Percentiles rank a stretch among this genome's conserved stretches.
These are phyloP conservation scores for Corymbia calophylla DNA, from an alignment of 441 rosid species.

Conservation along the genomic window DNA sequence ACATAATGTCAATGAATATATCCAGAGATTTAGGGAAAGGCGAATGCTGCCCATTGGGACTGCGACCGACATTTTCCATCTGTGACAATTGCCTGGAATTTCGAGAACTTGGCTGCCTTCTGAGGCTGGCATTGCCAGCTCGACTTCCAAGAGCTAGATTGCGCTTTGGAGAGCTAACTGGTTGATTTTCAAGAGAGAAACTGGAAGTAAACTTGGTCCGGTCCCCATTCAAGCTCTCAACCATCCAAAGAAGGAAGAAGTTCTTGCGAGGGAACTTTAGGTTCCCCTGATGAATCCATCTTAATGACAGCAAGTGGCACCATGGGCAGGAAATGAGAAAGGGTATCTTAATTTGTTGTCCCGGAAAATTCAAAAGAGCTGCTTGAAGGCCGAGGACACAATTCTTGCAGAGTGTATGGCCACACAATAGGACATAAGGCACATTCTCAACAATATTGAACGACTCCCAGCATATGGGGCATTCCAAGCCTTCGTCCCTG, in stretches of 20 bases:
- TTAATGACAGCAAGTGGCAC: constrained; percentile 17
- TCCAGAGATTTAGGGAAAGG: constrained; percentile 14
- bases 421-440: constrained; percentile 16
- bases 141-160: background rate
- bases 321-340: constrained; percentile 23
- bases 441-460: constrained; percentile 22
- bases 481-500: constrained; percentile 19
- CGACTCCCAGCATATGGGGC: constrained; percentile 21
- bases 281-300: constrained; percentile 7
- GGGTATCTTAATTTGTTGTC: constrained; percentile 12
- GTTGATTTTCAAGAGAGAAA: background rate
- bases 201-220: constrained; percentile 4
- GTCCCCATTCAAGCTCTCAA: constrained; percentile 18
- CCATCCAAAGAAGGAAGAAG: constrained; percentile 22
- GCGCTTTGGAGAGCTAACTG: constrained; percentile 5
- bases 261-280: constrained; percentile 19
- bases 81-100: background rate
- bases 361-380: constrained; percentile 8
- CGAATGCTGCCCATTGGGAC: constrained; percentile 1
- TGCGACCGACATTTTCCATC: background rate
- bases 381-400: constrained; percentile 15
- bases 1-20: constrained; percentile 6
- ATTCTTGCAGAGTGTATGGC: constrained; percentile 21
- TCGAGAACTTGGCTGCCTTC: background rate
- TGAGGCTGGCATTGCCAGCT: background rate